Conservation (phyloP, 345 rosid species). For the Excoecaria cochinchinensis region DNA sequence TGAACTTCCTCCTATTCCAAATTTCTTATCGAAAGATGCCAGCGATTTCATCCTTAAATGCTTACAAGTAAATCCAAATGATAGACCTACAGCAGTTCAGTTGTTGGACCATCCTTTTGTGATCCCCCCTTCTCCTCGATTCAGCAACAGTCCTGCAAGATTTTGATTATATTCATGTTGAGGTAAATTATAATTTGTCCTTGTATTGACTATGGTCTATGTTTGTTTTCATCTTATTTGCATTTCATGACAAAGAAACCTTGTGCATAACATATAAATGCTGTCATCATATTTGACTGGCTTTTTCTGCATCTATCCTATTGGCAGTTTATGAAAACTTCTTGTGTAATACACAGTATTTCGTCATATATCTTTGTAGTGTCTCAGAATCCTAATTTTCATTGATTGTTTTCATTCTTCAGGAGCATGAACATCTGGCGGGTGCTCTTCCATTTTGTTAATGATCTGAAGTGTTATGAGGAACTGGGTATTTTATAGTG, state of each 20-base stretch:
- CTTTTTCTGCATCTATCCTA: background rate
- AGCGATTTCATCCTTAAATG: conserved; percentile 29
- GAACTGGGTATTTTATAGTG: background rate
- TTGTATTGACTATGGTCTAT: background rate
- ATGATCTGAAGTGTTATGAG: background rate
- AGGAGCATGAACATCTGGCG: background rate
- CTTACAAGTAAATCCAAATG: conserved; percentile 26
- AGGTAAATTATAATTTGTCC: background rate
- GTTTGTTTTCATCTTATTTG: background rate
- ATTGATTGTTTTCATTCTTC: background rate
- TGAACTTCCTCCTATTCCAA: conserved; percentile 25
- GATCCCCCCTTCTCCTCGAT: conserved; percentile 13
- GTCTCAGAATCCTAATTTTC: background rate
- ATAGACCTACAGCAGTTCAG: conserved; percentile 30
- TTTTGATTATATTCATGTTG: background rate
- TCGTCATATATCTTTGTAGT: background rate
- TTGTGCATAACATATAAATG: background rate
- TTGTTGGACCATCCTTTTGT: conserved; percentile 28
- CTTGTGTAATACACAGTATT: background rate
- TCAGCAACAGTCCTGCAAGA: background rate
- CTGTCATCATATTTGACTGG: background rate
- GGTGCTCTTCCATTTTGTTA: background rate
- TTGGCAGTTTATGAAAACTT: background rate
- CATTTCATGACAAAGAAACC: background rate
- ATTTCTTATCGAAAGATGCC: conserved; percentile 23